A percentile compares a stretch with the other conserved stretches of the same genome.
These are phyloP conservation scores for Coniochaeta sp. DNA, from an alignment of 2,329 filamentous ascomycete species.

Conservation along the genomic window DNA sequence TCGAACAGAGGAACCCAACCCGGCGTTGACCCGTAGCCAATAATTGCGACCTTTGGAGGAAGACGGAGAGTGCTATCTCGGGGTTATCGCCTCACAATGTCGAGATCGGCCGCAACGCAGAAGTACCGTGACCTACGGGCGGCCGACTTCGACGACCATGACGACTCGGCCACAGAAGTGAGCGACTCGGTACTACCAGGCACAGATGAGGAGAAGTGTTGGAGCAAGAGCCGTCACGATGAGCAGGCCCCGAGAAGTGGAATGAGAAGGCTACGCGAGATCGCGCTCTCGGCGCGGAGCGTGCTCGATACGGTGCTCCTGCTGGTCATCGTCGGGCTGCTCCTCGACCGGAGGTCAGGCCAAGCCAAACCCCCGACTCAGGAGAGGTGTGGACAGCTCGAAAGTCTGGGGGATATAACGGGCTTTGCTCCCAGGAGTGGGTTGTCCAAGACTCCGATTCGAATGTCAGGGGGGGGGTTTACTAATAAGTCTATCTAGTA, in stretches of 20 bases:
- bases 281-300: constrained; percentile 11
- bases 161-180: neutral
- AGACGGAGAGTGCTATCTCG: neutral
- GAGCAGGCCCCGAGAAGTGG: neutral
- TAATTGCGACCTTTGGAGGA: neutral
- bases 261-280: neutral
- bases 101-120: neutral
- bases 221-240: neutral
- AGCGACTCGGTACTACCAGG: neutral
- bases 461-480: neutral
- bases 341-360: constrained; percentile 22
- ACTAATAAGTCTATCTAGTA: constrained; percentile 15
- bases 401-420: constrained; percentile 28
- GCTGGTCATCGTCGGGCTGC: constrained; percentile 24
- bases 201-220: neutral
- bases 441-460: constrained; percentile 3
- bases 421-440: constrained; percentile 30
- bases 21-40: neutral
- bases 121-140: neutral
- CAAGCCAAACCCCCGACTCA: neutral
- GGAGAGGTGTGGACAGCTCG: constrained; percentile 15
- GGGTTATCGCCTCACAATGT: neutral
- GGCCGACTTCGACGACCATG: neutral
- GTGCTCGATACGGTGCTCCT: constrained; percentile 26
- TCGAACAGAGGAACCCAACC: neutral